Conservation (phyloP, 2,329 filamentous ascomycete genomes). For the Emydomyces testavorans region DNA sequence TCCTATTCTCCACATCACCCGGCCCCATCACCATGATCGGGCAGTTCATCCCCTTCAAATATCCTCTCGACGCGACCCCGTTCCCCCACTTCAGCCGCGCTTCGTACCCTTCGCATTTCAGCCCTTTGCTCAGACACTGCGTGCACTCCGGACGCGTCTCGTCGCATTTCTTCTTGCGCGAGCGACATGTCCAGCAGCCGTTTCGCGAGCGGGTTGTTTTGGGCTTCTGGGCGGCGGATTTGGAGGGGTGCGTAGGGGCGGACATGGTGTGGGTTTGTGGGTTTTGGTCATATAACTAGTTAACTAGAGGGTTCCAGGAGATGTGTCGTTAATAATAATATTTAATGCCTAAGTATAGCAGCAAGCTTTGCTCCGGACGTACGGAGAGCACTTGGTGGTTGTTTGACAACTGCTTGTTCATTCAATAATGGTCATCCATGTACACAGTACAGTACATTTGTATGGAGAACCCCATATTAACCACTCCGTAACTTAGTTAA, state of each 20-base stretch:
- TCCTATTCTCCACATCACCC: background rate
- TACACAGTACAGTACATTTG: no score
- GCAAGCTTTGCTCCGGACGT: no score
- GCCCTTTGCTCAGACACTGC: slow-evolving; percentile 12
- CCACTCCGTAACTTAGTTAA: no score
- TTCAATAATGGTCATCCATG: no score
- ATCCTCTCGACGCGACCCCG: slow-evolving; percentile 13
- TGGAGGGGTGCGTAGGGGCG: background rate
- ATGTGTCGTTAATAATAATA: no score
- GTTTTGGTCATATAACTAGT: no score
- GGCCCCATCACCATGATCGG: slow-evolving; percentile 5
- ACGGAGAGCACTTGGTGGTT: no score
- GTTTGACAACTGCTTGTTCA: no score
- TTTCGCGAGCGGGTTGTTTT: slow-evolving; percentile 15
- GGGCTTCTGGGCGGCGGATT: background rate
- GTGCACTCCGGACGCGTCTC: slow-evolving; percentile 14
- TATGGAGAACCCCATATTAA: no score
- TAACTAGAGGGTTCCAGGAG: no score
- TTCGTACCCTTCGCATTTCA: slow-evolving; percentile 14
- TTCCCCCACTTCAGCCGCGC: slow-evolving; percentile 16
- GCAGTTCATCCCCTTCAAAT: slow-evolving; percentile 14
- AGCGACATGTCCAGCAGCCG: slow-evolving; percentile 16
- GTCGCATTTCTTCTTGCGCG: slow-evolving; percentile 16
- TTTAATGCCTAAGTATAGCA: no score
- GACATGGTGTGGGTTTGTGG: no score